Conservation (phyloP, 2,329 filamentous ascomycete genomes). For the Calonectria pseudoreteaudii region DNA sequence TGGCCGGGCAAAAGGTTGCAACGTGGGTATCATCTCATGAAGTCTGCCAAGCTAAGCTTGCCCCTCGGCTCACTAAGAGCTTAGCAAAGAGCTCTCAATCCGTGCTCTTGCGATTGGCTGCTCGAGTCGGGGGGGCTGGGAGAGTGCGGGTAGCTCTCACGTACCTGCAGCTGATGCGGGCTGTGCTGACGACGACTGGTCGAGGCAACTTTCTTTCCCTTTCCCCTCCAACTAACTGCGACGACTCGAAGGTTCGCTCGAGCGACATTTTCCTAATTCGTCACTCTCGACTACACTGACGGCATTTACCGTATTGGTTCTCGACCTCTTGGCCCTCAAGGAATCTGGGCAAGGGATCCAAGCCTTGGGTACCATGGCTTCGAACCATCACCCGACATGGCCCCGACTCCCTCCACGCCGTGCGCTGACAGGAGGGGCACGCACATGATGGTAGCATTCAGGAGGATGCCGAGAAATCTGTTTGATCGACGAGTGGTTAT, state of each 20-base stretch:
- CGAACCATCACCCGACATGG: slow-evolving; percentile 24
- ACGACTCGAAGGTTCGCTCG: not conserved
- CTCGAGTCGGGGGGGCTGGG: slow-evolving; percentile 1
- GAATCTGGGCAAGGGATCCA: slow-evolving; percentile 35
- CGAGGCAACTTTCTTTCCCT: not conserved
- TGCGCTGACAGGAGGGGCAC: slow-evolving; percentile 10
- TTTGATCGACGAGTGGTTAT: slow-evolving; percentile 21
- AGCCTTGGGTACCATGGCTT: slow-evolving; percentile 17
- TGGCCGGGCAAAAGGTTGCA: not conserved
- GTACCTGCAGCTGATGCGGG: slow-evolving; percentile 27
- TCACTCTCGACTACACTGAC: not conserved
- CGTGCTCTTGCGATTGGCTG: slow-evolving; percentile 15
- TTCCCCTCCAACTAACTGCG: slow-evolving; percentile 1
- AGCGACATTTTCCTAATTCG: not conserved
- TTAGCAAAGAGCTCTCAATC: slow-evolving; percentile 22
- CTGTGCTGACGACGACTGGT: slow-evolving; percentile 25
- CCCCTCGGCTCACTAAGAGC: not conserved
- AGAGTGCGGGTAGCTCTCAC: not conserved
- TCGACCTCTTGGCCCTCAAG: not conserved
- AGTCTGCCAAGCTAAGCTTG: not conserved
- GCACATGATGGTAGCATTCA: not conserved
- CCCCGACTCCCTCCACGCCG: slow-evolving; percentile 40
- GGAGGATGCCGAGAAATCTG: slow-evolving; percentile 22
- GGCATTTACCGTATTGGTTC: slow-evolving; percentile 7
- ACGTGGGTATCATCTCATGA: slow-evolving; percentile 1